A percentile compares a stretch with the other conserved stretches of the same genome.
Conservation (phyloP, 306 rosid genomes). For the Vigna nakashimae region DNA sequence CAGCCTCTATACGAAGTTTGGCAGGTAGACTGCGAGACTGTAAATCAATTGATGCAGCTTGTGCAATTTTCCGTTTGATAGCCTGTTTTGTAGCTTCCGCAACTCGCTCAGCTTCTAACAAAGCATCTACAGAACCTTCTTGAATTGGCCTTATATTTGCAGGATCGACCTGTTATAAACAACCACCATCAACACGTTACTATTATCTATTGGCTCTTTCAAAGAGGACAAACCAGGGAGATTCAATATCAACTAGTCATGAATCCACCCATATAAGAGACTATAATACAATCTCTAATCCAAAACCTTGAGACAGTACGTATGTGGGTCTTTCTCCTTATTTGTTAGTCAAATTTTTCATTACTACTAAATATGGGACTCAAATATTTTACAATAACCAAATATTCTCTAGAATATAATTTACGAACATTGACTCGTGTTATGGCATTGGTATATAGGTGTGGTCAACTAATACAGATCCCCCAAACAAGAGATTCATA, state of each 20-base stretch:
- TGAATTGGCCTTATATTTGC: constrained; percentile 81
- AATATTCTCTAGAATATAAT: no score
- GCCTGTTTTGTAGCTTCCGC: constrained; percentile 99
- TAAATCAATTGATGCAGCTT: constrained; percentile 84
- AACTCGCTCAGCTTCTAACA: constrained; percentile 89
- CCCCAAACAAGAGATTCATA: constrained; percentile 8
- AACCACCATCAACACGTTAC: constrained; percentile 24
- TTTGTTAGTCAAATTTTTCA: no score
- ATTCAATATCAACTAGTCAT: no score
- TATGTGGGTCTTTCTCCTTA: no score
- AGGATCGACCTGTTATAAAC: constrained; percentile 86
- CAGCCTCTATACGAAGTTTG: constrained; percentile 91
- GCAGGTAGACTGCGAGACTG: constrained; percentile 87
- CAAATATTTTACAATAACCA: no score
- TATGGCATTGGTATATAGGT: no score
- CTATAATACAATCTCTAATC: neutral
- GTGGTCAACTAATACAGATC: neutral
- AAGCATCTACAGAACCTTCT: constrained; percentile 78
- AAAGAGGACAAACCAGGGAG: no score
- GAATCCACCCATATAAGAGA: no score
- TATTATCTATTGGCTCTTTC: no score
- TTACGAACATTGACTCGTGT: no score
- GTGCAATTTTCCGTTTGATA: constrained; percentile 90
- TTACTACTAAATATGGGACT: no score
- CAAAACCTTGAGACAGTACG: no score